These are phyloP conservation scores for Mesotaenium endlicherianum DNA, from an alignment of 139 green algal genomes.

Conservation along the genomic window DNA sequence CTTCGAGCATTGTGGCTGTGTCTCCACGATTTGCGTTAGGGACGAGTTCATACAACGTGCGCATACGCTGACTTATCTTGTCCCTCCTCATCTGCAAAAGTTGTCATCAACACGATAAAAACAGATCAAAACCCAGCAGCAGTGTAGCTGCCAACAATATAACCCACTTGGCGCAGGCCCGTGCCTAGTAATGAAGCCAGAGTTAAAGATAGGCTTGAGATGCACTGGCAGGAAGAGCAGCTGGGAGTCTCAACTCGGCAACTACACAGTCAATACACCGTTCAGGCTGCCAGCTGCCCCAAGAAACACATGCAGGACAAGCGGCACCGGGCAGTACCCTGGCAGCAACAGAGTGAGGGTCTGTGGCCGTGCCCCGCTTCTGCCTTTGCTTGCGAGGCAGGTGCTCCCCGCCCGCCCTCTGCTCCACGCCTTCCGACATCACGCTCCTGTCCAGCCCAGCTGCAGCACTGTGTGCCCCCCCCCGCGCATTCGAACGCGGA, in stretches of 20 bases:
- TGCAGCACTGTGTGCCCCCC: not conserved
- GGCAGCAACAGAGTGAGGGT: slow-evolving; percentile 30
- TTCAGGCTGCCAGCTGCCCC: too few relatives aligned
- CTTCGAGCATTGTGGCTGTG: slow-evolving; percentile 41
- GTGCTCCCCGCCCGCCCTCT: not conserved
- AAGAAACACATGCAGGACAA: too few relatives aligned
- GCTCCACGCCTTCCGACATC: not conserved
- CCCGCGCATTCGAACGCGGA: not conserved
- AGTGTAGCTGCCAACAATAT: too few relatives aligned
- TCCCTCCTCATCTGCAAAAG: slow-evolving; percentile 2
- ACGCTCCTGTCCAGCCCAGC: not conserved
- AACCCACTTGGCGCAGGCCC: too few relatives aligned
- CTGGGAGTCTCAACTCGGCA: not conserved
- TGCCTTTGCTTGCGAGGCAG: slow-evolving; percentile 32
- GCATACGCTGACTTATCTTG: slow-evolving; percentile 40
- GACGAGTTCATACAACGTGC: slow-evolving; percentile 24
- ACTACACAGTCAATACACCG: too few relatives aligned
- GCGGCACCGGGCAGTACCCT: too few relatives aligned
- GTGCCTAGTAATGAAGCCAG: too few relatives aligned
- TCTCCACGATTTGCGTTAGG: slow-evolving; percentile 24
- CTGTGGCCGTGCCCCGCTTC: slow-evolving; percentile 35
- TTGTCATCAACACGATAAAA: not conserved
- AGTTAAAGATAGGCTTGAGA: too few relatives aligned
- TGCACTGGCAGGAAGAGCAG: too few relatives aligned
- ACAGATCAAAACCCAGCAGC: too few relatives aligned